A percentile compares a stretch with the other conserved stretches of the same genome.
Conservation (phyloP, 2,329 filamentous ascomycete species). For the Clarireedia sp. region DNA sequence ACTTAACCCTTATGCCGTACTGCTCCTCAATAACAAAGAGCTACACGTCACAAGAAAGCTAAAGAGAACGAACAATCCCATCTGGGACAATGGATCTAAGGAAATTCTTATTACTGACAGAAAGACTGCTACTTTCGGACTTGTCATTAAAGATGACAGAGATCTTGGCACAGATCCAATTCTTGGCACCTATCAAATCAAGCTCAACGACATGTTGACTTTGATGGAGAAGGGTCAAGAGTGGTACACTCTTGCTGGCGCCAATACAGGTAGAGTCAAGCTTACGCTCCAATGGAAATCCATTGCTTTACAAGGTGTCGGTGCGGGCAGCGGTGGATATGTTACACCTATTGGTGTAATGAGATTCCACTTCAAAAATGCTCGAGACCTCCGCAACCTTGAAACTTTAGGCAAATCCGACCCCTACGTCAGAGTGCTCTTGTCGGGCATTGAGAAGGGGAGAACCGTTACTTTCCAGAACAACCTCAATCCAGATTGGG, state of each 20-base stretch:
- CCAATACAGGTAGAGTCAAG: constrained; percentile 77
- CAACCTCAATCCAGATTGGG: constrained; percentile 90
- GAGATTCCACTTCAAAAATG: constrained; percentile 84
- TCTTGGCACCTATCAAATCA: constrained; percentile 89
- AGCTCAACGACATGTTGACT: constrained; percentile 85
- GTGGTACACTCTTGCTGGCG: constrained; percentile 85
- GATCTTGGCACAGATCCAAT: constrained; percentile 76
- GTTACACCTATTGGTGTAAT: constrained; percentile 90
- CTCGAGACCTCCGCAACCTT: constrained; percentile 76
- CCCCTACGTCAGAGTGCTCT: constrained; percentile 79
- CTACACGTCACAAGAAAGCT: constrained; percentile 84
- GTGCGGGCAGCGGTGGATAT: constrained; percentile 77
- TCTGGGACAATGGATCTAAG: constrained; percentile 88
- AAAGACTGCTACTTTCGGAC: constrained; percentile 79
- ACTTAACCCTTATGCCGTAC: constrained; percentile 81
- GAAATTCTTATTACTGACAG: constrained; percentile 93
- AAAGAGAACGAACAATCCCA: constrained; percentile 95
- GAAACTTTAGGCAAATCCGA: constrained; percentile 97
- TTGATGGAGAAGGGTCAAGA: constrained; percentile 88
- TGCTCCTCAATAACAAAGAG: constrained; percentile 88
- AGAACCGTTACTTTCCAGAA: constrained; percentile 94
- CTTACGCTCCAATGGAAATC: constrained; percentile 93
- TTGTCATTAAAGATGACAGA: constrained; percentile 93
- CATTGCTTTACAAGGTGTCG: constrained; percentile 72
- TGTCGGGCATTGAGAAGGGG: constrained; percentile 84